Percentiles rank a stretch among this genome's conserved stretches.
Conservation (phyloP, 2,329 filamentous ascomycete species). For the Cephalotrichum gorgonifer region DNA sequence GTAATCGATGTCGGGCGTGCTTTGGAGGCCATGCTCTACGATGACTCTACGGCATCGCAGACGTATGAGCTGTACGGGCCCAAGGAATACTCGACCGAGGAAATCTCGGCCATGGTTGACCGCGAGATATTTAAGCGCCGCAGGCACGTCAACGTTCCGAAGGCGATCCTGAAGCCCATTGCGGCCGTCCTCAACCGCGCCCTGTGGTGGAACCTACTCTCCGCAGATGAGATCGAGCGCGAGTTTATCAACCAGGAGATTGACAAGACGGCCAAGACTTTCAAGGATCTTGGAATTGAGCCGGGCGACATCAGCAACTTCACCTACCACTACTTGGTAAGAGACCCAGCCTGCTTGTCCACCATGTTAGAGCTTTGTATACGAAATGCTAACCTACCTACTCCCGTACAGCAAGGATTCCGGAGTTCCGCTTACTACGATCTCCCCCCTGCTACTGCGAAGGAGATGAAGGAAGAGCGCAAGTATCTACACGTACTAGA, state of each 20-base stretch:
- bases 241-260: slow-evolving; percentile 92
- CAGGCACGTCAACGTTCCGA: slow-evolving; percentile 85
- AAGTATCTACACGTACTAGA: slow-evolving; percentile 94
- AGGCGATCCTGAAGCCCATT: slow-evolving; percentile 63
- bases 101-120: slow-evolving; percentile 83
- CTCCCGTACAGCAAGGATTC: slow-evolving; percentile 63
- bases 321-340: slow-evolving; percentile 89
- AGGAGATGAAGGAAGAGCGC: slow-evolving; percentile 88
- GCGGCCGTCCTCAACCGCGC: slow-evolving; percentile 67
- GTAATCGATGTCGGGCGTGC: slow-evolving; percentile 83
- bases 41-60: slow-evolving; percentile 81
- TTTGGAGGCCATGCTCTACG: slow-evolving; percentile 80
- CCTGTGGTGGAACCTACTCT: slow-evolving; percentile 82
- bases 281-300: slow-evolving; percentile 85
- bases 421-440: slow-evolving; percentile 85
- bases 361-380: too few species aligned
- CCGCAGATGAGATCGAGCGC: slow-evolving; percentile 76
- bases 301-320: slow-evolving; percentile 76
- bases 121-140: slow-evolving; percentile 85
- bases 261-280: slow-evolving; percentile 85
- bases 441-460: slow-evolving; percentile 85
- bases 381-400: slow-evolving; percentile 13
- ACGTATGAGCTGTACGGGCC: slow-evolving; percentile 94
- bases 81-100: slow-evolving; percentile 78
- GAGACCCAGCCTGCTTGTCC: slow-evolving; percentile 19